Evolutionary conservation across 352 stramenopile species (phyloP).

Genomic region (Phytophthora melonis): DNA sequence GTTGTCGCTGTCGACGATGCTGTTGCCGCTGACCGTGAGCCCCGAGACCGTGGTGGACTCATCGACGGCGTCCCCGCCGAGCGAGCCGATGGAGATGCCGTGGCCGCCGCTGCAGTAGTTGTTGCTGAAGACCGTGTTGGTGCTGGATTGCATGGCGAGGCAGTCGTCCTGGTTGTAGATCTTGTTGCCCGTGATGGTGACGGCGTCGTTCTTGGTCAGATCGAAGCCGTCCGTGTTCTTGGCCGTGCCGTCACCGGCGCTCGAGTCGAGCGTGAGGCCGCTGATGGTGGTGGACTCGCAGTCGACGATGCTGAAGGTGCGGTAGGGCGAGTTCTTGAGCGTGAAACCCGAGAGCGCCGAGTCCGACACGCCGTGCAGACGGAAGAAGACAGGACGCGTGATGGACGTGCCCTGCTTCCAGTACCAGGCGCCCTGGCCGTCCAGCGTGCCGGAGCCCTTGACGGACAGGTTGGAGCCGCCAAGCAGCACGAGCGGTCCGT

Average conservation of each 20-base stretch:
- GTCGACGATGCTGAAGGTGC: not conserved
- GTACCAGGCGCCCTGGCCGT: not conserved
- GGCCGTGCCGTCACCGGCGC: not conserved
- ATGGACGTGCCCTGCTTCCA: not conserved
- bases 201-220: not conserved
- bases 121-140: not conserved
- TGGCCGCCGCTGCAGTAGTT: not conserved
- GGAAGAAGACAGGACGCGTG: not conserved
- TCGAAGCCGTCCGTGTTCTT: not conserved
- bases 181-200: not conserved
- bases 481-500: not conserved
- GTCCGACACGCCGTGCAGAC: not conserved
- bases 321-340: not conserved
- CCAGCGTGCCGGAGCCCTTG: not conserved
- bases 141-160: not conserved
- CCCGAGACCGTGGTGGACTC: not conserved
- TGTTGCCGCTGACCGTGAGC: not conserved
- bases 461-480: not conserved
- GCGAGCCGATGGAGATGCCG: not conserved
- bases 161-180: not conserved
- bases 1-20: not conserved
- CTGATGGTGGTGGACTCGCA: not conserved
- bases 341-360: not conserved
- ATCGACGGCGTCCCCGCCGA: not conserved
- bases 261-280: not conserved